Evolutionary conservation across 352 stramenopile species (phyloP), one percentile per base, ranked within the genome.

Genomic region (Globisporangium spiculum): DNA sequence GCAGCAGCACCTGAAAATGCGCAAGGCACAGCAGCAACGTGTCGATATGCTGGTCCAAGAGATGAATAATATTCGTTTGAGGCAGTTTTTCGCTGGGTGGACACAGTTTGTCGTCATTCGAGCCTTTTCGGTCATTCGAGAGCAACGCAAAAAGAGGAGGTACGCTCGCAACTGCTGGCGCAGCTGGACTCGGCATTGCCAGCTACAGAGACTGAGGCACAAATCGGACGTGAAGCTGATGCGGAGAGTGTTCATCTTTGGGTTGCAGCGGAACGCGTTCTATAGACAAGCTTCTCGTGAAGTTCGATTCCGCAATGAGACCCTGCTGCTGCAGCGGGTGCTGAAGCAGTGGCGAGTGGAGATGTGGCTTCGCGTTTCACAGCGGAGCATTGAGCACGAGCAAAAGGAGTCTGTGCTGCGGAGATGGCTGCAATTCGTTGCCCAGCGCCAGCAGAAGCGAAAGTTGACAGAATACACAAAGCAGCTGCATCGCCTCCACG

Each of bases 261-360:
- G 63, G 5, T 26, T 63, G 16, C 41, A 62, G 53, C 52, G 63
- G 3, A 38, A 63, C 12, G 52, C 38, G 7, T 41, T 53, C 24
- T 38, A 56, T 6, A 20, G 34, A 16, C 63, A 68, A n/a, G 63
- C 63, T 18, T 18, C 18, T 26, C 38, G 46, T n/a, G 18, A 34
- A 16, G 65, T 58, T 27, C 20, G 27, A 9, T 38, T 32, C 38
- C 44, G 57, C 56, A 34, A 41, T 18, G 48, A 58, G 16, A 26
- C 1, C 9, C 44, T 16, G 4, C n/a, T 61, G 16, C n/a, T 50
- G 7, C 44, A 41, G 5, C 58, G 34, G 0, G 7, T 22, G 12
- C 5, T 66, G 22, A 61, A 36, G 46, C 56, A 53, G n/a, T 70
- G 57, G 65, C 65, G 57, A 4, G 22, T 70, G 4, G 65, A 70